Conservation (phyloP, 78 protist genomes). For the Guillardia theta region DNA sequence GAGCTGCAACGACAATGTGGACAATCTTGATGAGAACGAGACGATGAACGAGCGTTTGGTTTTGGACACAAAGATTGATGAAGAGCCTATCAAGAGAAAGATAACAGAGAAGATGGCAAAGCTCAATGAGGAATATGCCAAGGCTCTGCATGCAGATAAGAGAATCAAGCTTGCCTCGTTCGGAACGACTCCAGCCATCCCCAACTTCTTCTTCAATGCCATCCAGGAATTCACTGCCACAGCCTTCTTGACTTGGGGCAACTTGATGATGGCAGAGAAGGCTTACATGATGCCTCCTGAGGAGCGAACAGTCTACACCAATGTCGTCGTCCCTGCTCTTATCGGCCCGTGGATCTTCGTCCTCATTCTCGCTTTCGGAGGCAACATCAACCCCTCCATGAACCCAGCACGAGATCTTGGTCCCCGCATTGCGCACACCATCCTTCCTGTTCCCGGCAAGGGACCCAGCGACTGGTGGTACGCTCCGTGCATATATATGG, state of each 20-base stretch:
- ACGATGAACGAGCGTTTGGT: too few species aligned
- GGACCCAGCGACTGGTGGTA: neutral
- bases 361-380: neutral
- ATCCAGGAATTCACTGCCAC: neutral
- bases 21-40: too few species aligned
- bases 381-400: neutral
- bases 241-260: neutral
- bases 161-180: neutral
- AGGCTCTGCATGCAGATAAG: neutral
- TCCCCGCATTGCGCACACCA: neutral
- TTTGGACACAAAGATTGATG: too few species aligned
- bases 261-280: neutral
- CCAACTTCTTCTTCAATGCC: neutral
- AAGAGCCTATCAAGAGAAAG: too few species aligned
- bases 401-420: neutral
- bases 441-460: neutral
- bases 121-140: too few species aligned
- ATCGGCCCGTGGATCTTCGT: neutral
- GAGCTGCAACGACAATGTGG: too few species aligned
- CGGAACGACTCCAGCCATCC: neutral
- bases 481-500: too few species aligned
- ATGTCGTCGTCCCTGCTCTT: neutral
- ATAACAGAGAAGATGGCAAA: too few species aligned
- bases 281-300: neutral
- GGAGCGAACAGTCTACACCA: neutral